These are phyloP conservation scores for Gaertneriomyces sp. DNA, from an alignment of 192 early-diverging fungal species.

Conservation along the genomic window DNA sequence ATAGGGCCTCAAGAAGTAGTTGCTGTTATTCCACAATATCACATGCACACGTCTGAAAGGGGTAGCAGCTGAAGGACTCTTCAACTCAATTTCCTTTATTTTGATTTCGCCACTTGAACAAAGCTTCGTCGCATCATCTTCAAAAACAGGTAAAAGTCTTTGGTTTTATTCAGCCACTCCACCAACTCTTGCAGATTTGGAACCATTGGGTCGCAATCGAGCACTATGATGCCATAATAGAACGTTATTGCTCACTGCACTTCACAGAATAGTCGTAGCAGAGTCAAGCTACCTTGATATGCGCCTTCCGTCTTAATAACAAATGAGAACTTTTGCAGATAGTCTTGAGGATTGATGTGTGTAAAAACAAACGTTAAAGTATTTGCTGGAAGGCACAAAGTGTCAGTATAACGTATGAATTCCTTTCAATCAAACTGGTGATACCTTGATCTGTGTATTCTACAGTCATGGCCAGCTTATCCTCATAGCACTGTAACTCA, in stretches of 20 bases:
- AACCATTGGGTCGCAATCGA: slow-evolving; percentile 51
- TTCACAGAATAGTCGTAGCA: no score
- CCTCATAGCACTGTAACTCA: slow-evolving; percentile 55
- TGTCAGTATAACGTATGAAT: not conserved
- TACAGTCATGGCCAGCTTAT: slow-evolving; percentile 50
- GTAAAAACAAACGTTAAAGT: slow-evolving; percentile 65
- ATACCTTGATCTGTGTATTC: not conserved
- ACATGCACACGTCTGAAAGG: no score
- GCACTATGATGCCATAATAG: slow-evolving; percentile 31
- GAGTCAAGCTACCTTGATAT: not conserved
- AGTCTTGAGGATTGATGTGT: slow-evolving; percentile 55
- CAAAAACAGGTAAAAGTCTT: slow-evolving; percentile 70
- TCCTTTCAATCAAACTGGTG: no score
- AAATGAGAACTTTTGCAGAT: slow-evolving; percentile 47
- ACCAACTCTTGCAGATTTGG: slow-evolving; percentile 43
- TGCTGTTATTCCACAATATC: no score
- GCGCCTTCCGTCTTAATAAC: slow-evolving; percentile 47
- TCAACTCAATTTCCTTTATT: no score
- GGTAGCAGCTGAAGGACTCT: no score
- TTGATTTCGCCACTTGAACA: slow-evolving; percentile 33
- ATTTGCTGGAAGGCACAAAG: slow-evolving; percentile 32
- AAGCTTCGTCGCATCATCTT: slow-evolving; percentile 64
- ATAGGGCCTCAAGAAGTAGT: no score
- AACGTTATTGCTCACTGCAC: slow-evolving; percentile 3
- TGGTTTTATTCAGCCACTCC: slow-evolving; percentile 53